phyloP scores from a whole-genome alignment of 495 filamentous ascomycete genomes.

The Penicillium chermesinum region DNA sequence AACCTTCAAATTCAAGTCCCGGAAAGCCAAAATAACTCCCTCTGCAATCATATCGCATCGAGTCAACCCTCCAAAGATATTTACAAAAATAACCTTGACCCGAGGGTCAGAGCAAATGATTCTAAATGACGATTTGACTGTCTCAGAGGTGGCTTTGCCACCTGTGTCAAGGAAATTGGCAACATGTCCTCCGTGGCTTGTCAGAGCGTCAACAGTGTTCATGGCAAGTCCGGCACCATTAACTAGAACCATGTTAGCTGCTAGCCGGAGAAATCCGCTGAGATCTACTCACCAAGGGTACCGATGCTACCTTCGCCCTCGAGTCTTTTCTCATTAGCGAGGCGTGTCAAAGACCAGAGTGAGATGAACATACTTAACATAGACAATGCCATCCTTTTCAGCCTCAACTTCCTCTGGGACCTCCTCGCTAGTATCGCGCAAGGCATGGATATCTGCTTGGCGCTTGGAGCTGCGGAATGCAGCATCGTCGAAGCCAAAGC shows the following conservation, averaged over 20 bases:
- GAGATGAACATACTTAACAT: slow-evolving; percentile 46
- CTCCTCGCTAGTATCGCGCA: slow-evolving; percentile 48
- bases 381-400: slow-evolving; percentile 69
- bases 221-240: slow-evolving; percentile 90
- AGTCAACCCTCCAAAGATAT: slow-evolving; percentile 87
- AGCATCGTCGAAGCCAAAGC: slow-evolving; percentile 74
- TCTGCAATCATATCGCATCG: slow-evolving; percentile 84
- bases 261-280: too few relatives aligned
- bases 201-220: slow-evolving; percentile 82
- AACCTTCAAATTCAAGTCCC: slow-evolving; percentile 60
- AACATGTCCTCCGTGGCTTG: slow-evolving; percentile 55
- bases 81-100: slow-evolving; percentile 75
- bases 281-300: slow-evolving; percentile 57
- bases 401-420: slow-evolving; percentile 59
- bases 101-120: slow-evolving; percentile 65
- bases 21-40: slow-evolving; percentile 73
- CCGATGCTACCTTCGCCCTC: slow-evolving; percentile 56
- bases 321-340: slow-evolving; percentile 26
- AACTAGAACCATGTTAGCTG: slow-evolving; percentile 34
- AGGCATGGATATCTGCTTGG: slow-evolving; percentile 57
- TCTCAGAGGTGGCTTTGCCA: slow-evolving; percentile 83
- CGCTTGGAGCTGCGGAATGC: slow-evolving; percentile 61
- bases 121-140: slow-evolving; percentile 70
- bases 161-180: slow-evolving; percentile 89
- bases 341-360: background rate